Percentiles rank a stretch among this genome's conserved stretches.
These are phyloP conservation scores for Trifolium repens DNA, from an alignment of 306 rosid species.

Conservation along the genomic window DNA sequence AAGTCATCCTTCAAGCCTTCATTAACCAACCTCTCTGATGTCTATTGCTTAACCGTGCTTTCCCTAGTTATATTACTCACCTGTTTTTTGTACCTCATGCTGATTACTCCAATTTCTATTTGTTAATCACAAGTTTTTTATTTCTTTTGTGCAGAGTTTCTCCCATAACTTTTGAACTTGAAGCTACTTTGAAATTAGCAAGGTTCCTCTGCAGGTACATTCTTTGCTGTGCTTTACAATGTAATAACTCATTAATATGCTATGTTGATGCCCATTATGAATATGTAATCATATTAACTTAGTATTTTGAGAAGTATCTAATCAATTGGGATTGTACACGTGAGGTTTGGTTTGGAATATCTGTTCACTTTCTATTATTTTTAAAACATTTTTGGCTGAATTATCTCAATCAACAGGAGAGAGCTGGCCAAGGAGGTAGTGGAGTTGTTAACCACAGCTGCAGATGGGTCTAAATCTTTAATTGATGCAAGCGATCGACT, in stretches of 20 bases:
- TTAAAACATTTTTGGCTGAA: conserved; percentile 2
- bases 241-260: not conserved
- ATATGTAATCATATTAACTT: conserved; percentile 11
- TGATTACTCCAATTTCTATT: conserved; percentile 28
- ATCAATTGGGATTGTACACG: not conserved
- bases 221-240: conserved; percentile 36
- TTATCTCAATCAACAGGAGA: conserved; percentile 63
- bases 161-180: conserved; percentile 95
- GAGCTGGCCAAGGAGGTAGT: conserved; percentile 93
- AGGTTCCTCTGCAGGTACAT: conserved; percentile 91
- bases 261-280: conserved; percentile 23
- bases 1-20: conserved; percentile 31
- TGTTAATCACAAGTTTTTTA: conserved; percentile 29
- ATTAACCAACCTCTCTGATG: conserved; percentile 21
- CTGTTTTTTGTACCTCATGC: conserved; percentile 29
- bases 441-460: conserved; percentile 87
- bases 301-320: not conserved
- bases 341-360: conserved; percentile 28
- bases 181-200: conserved; percentile 95
- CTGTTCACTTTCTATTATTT: conserved; percentile 33
- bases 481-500: conserved; percentile 96
- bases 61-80: conserved; percentile 23
- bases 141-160: conserved; percentile 80
- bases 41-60: conserved; percentile 2
- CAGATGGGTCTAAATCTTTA: conserved; percentile 96